Conservation (phyloP, 1,139 yeast species). For the Yamadazyma membranifaciens region DNA sequence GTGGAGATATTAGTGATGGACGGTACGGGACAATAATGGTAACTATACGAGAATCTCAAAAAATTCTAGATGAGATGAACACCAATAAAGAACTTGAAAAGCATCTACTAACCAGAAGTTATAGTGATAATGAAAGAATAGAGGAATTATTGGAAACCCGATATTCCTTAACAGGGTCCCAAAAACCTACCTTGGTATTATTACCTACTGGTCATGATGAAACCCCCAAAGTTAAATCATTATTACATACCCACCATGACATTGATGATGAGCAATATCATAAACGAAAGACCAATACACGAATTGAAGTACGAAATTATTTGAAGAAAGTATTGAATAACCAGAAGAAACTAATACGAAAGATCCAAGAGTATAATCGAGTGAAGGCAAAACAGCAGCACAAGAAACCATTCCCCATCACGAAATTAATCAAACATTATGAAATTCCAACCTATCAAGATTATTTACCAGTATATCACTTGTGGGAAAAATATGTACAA, state of each 20-base stretch:
- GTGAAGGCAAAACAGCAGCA: conserved; percentile 11
- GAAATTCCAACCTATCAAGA: conserved; percentile 52
- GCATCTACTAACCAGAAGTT: conserved; percentile 51
- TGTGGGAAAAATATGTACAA: conserved; percentile 65
- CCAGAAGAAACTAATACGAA: conserved; percentile 37
- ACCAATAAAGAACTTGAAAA: conserved; percentile 45
- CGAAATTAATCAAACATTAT: conserved; percentile 29
- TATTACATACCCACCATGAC: conserved; percentile 17
- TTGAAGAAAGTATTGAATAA: conserved; percentile 33
- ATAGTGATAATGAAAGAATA: conserved; percentile 39
- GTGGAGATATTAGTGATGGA: too few relatives aligned
- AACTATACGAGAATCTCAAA: neutral
- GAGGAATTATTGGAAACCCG: conserved; percentile 52
- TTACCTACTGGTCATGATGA: conserved; percentile 34
- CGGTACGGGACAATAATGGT: too few relatives aligned
- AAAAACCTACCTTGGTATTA: conserved; percentile 52
- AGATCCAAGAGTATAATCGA: conserved; percentile 29
- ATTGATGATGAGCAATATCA: conserved; percentile 13
- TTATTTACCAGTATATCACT: conserved; percentile 47
- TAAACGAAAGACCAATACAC: conserved; percentile 30
- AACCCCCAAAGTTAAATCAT: conserved; percentile 18
- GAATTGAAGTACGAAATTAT: conserved; percentile 46
- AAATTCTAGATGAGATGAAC: conserved; percentile 4
- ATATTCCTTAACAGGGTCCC: conserved; percentile 56
- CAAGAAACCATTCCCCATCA: conserved; percentile 24